phyloP scores from a whole-genome alignment of 345 rosid species.

The Eucalyptus polybractea region DNA sequence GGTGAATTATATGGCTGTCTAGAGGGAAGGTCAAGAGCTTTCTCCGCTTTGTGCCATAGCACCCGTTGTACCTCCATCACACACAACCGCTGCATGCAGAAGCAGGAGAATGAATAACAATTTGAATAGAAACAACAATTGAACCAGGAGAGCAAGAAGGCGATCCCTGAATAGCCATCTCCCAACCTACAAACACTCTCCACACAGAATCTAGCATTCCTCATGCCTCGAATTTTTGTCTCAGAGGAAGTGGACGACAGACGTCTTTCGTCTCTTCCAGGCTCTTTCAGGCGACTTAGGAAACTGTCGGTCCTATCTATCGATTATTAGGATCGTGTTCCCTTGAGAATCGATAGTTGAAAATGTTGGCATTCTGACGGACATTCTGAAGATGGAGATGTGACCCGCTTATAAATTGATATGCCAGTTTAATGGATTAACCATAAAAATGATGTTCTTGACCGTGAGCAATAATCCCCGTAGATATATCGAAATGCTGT shows the following conservation, averaged over 20 bases:
- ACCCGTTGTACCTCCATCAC: conserved; percentile 65
- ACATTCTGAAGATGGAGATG: not conserved
- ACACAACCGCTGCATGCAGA: conserved; percentile 19
- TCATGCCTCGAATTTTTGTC: not conserved
- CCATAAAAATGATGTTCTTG: not conserved
- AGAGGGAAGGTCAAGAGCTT: conserved; percentile 55
- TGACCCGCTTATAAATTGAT: not conserved
- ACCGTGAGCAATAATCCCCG: not conserved
- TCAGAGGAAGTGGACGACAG: not conserved
- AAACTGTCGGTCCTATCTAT: not conserved
- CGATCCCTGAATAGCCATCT: not conserved
- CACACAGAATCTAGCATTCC: not conserved
- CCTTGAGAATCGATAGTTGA: not conserved
- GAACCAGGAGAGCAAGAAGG: not conserved
- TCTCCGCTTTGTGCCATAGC: conserved; percentile 34
- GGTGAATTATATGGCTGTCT: conserved; percentile 77
- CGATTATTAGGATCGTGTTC: not conserved
- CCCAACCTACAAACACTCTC: not conserved
- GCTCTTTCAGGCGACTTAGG: not conserved
- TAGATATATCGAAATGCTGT: not conserved
- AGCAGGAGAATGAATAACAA: conserved; percentile 10
- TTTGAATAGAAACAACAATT: not conserved
- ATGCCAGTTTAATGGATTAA: not conserved
- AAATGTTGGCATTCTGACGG: not conserved
- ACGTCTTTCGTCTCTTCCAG: not conserved